These are phyloP conservation scores for Melampsora americana DNA, from an alignment of 1,284 basidiomycete genomes.

Conservation along the genomic window DNA sequence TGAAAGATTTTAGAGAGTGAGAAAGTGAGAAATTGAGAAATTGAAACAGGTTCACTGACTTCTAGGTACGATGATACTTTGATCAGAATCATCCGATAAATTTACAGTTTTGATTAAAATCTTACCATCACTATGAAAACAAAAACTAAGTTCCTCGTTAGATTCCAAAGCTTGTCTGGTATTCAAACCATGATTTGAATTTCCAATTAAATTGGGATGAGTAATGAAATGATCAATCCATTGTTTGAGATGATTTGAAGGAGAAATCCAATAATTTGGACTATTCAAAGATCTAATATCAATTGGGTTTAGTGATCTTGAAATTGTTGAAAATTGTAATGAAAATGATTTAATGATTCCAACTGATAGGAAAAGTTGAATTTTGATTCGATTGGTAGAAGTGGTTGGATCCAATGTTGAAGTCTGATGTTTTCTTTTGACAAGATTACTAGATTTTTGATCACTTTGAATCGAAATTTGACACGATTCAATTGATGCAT, in stretches of 20 bases:
- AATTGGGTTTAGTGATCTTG: constrained; percentile 33
- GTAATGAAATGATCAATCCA: constrained; percentile 40
- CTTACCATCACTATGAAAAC: constrained; percentile 21
- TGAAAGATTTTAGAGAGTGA: neutral
- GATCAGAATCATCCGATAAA: constrained; percentile 13
- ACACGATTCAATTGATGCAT: constrained; percentile 29
- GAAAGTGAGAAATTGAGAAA: too few relatives aligned
- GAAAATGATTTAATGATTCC: constrained; percentile 39
- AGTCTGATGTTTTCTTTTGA: neutral
- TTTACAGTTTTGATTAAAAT: constrained; percentile 30
- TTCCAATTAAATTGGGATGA: constrained; percentile 37
- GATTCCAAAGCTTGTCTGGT: constrained; percentile 5
- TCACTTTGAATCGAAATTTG: constrained; percentile 31
- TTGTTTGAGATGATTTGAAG: constrained; percentile 31
- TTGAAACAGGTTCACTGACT: constrained; percentile 11
- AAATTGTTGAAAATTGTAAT: constrained; percentile 20
- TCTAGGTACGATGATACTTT: constrained; percentile 14
- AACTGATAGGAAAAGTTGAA: constrained; percentile 16
- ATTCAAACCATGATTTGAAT: neutral
- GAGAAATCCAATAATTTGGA: constrained; percentile 38
- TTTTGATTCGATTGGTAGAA: constrained; percentile 13
- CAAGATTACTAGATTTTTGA: neutral
- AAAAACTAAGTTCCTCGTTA: constrained; percentile 37
- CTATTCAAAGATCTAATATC: constrained; percentile 29
- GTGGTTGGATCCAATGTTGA: neutral